Conservation (phyloP, 768 basidiomycete genomes). For the Polyporus arcularius region DNA sequence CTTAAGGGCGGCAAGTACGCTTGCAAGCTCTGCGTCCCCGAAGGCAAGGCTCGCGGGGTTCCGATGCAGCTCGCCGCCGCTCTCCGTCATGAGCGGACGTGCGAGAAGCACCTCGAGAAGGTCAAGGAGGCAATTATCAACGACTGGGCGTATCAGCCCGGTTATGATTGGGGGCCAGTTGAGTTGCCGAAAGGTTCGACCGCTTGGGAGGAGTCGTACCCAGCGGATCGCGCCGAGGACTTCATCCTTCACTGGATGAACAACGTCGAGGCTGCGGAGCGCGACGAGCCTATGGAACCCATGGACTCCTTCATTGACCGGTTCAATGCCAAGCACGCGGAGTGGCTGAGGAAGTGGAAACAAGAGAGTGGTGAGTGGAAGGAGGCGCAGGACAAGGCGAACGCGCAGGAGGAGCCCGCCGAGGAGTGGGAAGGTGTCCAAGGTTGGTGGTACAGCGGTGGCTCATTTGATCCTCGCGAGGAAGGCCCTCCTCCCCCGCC, state of each 20-base stretch:
- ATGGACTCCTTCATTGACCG: constrained; percentile 49
- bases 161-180: constrained; percentile 5
- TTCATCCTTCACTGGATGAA: constrained; percentile 57
- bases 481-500: not conserved
- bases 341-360: not conserved
- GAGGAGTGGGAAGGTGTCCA: constrained; percentile 4
- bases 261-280: constrained; percentile 49
- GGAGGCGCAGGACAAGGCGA: not conserved
- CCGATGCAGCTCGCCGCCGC: constrained; percentile 32
- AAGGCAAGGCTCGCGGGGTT: constrained; percentile 22
- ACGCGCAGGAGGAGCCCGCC: constrained; percentile 2
- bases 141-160: constrained; percentile 1
- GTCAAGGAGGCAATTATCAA: not conserved
- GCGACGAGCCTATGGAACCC: constrained; percentile 40
- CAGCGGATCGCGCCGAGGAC: constrained; percentile 28
- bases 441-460: constrained; percentile 4
- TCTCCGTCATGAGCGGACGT: constrained; percentile 33
- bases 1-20: constrained; percentile 23
- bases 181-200: constrained; percentile 4
- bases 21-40: constrained; percentile 35
- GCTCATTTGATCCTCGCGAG: constrained; percentile 9
- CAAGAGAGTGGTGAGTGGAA: constrained; percentile 1
- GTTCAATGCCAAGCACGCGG: constrained; percentile 37
- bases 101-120: constrained; percentile 21
- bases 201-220: constrained; percentile 15